Evolutionary conservation across 1,284 basidiomycete genomes (phyloP), one percentile per base, ranked within the genome.

Genomic region (Xanthoconium separans): DNA sequence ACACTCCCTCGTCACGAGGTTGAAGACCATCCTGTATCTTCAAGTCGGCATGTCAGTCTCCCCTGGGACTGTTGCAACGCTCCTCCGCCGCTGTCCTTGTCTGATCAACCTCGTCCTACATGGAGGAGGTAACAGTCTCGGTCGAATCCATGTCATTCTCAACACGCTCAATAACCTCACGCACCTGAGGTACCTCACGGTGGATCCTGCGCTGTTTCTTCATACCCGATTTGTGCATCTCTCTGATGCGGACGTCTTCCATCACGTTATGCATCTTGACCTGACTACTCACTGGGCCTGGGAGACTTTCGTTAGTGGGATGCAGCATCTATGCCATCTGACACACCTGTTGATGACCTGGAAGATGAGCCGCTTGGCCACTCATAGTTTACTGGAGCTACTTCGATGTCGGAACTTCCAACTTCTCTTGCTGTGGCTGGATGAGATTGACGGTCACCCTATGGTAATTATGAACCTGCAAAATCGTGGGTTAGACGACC

Each of bases 311-410:
- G n/a, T 18, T 27, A 41, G 16, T 1, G 2, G 47, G 16, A 16
- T 52, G 7, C 18, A 52, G 24, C 11, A 50, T 34, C 50, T 52
- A 40, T 2, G 10, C 33, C 11, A 2, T 11, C 11, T 30, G 30
- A 30, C 30, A 30, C 30, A 30, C 4, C 33, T 53, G 31, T 51
- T 37, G 51, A 42, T 52, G 20, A 52, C 30, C 22, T 52, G 51
- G 33, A 53, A 41, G 27, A 39, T 29, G 9, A 37, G 34, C n/a
- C 6, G 3, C 12, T 39, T 2, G 2, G 50, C 34, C 16, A 51
- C 50, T 39, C 18, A 49, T 5, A 8, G 15, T 20, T 39, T 39
- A 5, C 29, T 20, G 16, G 34, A 33, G 8, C 30, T 53, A 3
- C 42, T 44, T 20, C 41, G 27, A n/a, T 2, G 16, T 18, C 18